Percentiles rank a stretch among this genome's conserved stretches.
Conservation (phyloP, 257 asterid genomes). For the Solanum neorickii region DNA sequence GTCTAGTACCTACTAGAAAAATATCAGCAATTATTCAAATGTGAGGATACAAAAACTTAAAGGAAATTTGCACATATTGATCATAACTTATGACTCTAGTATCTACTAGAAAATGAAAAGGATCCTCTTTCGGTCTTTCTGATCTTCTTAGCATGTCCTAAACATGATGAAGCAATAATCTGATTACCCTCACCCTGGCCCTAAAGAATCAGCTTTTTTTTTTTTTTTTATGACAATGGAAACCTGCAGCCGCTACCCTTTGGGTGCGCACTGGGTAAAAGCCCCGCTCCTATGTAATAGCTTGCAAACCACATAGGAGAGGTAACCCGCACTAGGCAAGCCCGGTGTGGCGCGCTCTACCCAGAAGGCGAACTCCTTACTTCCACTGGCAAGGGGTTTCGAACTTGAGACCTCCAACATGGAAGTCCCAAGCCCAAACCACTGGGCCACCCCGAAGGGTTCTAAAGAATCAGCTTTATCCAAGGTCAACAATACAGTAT, state of each 20-base stretch:
- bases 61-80: background rate
- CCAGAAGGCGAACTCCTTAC: too few relatives aligned
- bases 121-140: background rate
- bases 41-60: background rate
- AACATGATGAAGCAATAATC: background rate
- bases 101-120: background rate
- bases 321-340: too few relatives aligned
- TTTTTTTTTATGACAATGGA: too few relatives aligned
- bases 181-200: background rate
- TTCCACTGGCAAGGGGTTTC: too few relatives aligned
- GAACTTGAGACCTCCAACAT: too few relatives aligned
- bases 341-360: too few relatives aligned
- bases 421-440: too few relatives aligned
- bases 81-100: background rate
- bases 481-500: background rate
- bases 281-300: too few relatives aligned
- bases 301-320: too few relatives aligned
- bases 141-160: background rate
- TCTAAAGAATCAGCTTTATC: background rate
- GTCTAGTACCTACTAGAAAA: background rate
- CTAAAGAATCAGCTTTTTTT: background rate
- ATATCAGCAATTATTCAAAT: background rate
- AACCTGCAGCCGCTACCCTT: too few relatives aligned
- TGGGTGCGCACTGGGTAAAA: too few relatives aligned
- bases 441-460: too few relatives aligned